phyloP scores from a whole-genome alignment of 495 filamentous ascomycete genomes.

The Articulospora tetracladia region DNA sequence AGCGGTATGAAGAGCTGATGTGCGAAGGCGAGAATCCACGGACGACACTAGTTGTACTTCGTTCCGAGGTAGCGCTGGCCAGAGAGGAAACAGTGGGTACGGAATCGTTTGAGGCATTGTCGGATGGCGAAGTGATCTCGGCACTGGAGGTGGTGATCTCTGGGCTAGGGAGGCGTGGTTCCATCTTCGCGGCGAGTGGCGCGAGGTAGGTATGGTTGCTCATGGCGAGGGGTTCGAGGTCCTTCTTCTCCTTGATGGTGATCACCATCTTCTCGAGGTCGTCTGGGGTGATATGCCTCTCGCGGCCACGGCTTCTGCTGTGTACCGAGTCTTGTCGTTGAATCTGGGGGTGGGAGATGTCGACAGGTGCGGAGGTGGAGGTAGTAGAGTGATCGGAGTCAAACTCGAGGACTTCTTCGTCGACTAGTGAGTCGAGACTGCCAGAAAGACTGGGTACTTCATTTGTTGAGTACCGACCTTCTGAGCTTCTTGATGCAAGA shows the following conservation, averaged over 20 bases:
- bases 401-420: conserved; percentile 69
- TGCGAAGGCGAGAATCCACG: conserved; percentile 83
- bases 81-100: conserved; percentile 7
- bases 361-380: conserved; percentile 37
- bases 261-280: conserved; percentile 88
- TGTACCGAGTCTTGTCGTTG: conserved; percentile 50
- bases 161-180: background rate
- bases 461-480: conserved; percentile 39
- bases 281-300: conserved; percentile 86
- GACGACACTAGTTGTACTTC: conserved; percentile 69
- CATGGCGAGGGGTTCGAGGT: conserved; percentile 36
- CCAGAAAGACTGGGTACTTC: conserved; percentile 86
- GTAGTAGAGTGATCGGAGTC: conserved; percentile 46
- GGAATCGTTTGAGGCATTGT: conserved; percentile 10
- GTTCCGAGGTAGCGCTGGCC: conserved; percentile 30
- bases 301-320: conserved; percentile 63
- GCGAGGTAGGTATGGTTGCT: conserved; percentile 22
- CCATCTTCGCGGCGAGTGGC: conserved; percentile 8
- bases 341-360: conserved; percentile 56
- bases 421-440: conserved; percentile 78
- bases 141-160: conserved; percentile 4
- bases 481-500: conserved; percentile 34
- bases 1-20: conserved; percentile 69
- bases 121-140: conserved; percentile 11
- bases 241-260: conserved; percentile 81